Evolutionary conservation across 2,329 filamentous ascomycete genomes (phyloP).

Genomic region (Beauveria sp.): DNA sequence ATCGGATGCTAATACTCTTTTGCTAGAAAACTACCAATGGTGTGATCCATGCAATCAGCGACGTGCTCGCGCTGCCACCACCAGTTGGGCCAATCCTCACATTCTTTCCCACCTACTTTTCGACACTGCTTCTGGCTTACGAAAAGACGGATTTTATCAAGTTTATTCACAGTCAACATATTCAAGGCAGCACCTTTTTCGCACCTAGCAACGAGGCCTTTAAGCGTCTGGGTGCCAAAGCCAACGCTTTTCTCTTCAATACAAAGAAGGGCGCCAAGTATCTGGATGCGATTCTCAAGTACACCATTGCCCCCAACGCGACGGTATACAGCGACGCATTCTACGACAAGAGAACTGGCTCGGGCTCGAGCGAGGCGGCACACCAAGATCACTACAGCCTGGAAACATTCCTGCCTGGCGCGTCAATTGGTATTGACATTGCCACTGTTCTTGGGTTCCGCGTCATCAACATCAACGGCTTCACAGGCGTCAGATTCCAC

Average conservation of each 20-base stretch:
- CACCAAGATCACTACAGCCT: slow-evolving; percentile 57
- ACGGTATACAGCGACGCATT: slow-evolving; percentile 80
- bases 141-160: slow-evolving; percentile 65
- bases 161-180: slow-evolving; percentile 45
- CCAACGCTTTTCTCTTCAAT: slow-evolving; percentile 81
- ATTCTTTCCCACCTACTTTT: slow-evolving; percentile 69
- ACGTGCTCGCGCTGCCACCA: slow-evolving; percentile 69
- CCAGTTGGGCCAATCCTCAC: slow-evolving; percentile 43
- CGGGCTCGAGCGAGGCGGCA: slow-evolving; percentile 22
- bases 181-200: slow-evolving; percentile 67
- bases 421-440: slow-evolving; percentile 64
- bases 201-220: slow-evolving; percentile 80
- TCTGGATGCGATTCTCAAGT: slow-evolving; percentile 69
- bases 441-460: slow-evolving; percentile 60
- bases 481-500: slow-evolving; percentile 54
- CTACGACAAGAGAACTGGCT: slow-evolving; percentile 39
- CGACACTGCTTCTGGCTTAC: slow-evolving; percentile 68
- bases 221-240: slow-evolving; percentile 58
- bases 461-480: slow-evolving; percentile 68
- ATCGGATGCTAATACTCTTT: background rate
- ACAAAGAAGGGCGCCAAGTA: slow-evolving; percentile 66
- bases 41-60: slow-evolving; percentile 69
- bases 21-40: slow-evolving; percentile 65
- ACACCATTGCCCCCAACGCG: slow-evolving; percentile 66
- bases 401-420: slow-evolving; percentile 61